phyloP scores from a whole-genome alignment of 2,329 filamentous ascomycete species.

The Ceratocystis alfenasii region DNA sequence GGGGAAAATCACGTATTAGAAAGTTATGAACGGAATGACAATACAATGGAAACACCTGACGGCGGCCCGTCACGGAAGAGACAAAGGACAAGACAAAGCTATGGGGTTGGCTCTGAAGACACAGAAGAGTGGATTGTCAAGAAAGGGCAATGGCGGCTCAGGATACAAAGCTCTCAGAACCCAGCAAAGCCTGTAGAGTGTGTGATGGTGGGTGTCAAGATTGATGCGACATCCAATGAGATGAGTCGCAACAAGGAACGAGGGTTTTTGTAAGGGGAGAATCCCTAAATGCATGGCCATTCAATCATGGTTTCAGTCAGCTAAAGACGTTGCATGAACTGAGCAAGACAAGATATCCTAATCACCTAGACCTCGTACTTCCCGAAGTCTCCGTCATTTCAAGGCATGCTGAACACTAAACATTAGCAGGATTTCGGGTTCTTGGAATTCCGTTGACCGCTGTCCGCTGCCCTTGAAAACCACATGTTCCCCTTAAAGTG shows the following conservation, averaged over 20 bases:
- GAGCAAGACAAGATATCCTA: neutral
- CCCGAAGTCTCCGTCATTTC: neutral
- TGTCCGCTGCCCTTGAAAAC: neutral
- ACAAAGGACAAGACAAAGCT: slow-evolving; percentile 17
- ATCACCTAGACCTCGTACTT: neutral
- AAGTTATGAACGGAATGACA: slow-evolving; percentile 23
- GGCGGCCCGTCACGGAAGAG: slow-evolving; percentile 23
- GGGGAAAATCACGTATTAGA: slow-evolving; percentile 36
- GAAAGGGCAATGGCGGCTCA: slow-evolving; percentile 60
- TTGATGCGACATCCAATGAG: slow-evolving; percentile 60
- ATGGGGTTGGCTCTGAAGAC: neutral
- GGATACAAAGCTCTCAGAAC: slow-evolving; percentile 42
- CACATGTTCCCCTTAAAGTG: too few species aligned
- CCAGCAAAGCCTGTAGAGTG: slow-evolving; percentile 50
- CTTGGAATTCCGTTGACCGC: neutral
- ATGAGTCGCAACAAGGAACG: slow-evolving; percentile 52
- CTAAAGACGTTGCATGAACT: neutral
- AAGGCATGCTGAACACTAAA: neutral
- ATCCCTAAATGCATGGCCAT: neutral
- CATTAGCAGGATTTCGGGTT: neutral
- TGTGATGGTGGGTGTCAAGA: slow-evolving; percentile 60
- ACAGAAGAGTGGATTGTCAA: slow-evolving; percentile 48
- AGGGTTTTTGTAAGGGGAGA: slow-evolving; percentile 43
- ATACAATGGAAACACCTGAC: slow-evolving; percentile 26
- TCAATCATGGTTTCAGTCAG: neutral